Conservation (phyloP, 2,329 filamentous ascomycete species). For the Chrysoporthe puriensis region DNA sequence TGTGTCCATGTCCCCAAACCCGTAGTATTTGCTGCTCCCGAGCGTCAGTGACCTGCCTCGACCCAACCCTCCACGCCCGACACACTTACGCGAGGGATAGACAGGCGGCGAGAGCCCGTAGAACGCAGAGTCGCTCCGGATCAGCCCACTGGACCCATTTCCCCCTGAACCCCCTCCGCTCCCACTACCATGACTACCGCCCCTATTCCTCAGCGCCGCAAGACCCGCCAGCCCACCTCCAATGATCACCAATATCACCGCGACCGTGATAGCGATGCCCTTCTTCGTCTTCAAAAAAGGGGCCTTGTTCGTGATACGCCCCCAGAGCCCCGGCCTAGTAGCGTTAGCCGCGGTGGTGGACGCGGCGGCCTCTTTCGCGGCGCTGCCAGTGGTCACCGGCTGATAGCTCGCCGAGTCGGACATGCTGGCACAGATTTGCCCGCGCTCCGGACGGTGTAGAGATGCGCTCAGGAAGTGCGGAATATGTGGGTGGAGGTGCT, state of each 20-base stretch:
- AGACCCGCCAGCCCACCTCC: conserved; percentile 42
- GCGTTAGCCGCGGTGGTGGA: conserved; percentile 17
- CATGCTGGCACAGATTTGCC: conserved; percentile 6
- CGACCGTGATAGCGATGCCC: conserved; percentile 35
- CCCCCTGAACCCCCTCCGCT: conserved; percentile 10
- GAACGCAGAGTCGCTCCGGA: conserved; percentile 49
- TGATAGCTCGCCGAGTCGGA: conserved; percentile 7
- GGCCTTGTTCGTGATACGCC: conserved; percentile 32
- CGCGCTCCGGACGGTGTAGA: neutral
- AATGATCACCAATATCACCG: conserved; percentile 38
- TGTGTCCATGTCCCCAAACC: conserved; percentile 69
- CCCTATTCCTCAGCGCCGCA: conserved; percentile 35
- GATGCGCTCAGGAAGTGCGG: neutral
- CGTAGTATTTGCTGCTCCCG: conserved; percentile 49
- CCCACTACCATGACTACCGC: conserved; percentile 1
- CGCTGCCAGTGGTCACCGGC: conserved; percentile 4
- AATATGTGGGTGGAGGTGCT: neutral
- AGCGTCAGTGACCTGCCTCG: conserved; percentile 15
- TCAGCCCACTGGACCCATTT: conserved; percentile 32
- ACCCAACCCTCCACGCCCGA: neutral
- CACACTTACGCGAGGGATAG: conserved; percentile 54
- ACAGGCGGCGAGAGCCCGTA: conserved; percentile 55
- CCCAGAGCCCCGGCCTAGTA: conserved; percentile 17
- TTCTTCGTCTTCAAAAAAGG: conserved; percentile 38
- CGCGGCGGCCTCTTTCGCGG: conserved; percentile 23